Base-by-base conservation (phyloP, 2,329 filamentous ascomycete genomes). In the Zasmidium cellare region DNA sequence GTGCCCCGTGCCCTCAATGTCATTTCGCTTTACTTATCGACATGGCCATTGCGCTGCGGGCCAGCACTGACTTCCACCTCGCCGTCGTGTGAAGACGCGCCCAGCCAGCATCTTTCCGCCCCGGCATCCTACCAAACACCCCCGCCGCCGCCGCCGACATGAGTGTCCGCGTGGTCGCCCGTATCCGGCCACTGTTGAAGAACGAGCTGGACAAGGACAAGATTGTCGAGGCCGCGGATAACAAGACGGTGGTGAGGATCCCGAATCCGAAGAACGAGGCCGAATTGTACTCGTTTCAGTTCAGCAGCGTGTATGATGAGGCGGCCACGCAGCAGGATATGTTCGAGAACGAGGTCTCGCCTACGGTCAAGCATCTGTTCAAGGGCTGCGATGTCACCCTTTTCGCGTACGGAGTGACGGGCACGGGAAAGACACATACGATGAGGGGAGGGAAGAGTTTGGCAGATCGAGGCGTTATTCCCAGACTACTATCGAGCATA, bases 371-470 rank as follows among this genome's bases (percentile, higher is more conserved):
- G 74, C 89, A 94, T 55, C 85, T 97, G 9, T 97, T 97, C 77
- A 87, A 97, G 72, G 94, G 94, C 55, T 99, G 96, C 83, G 99
- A 99, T 84, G 94, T 99, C 59, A 99, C 94, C 2, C 85, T 99
- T 41, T 81, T 99, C 69, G 94, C 94, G 45, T 99, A 99, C 71
- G 94, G 94, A 65, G 94, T 99, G 78, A 99, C 94, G 18, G 96
- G 94, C 54, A 92, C 94, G 5, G 94, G 94, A 67, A 99, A 99
- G 78, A 97, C 94, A 3, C 97, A 96, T 72, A 99, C 94, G 0
- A 99, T 99, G 94, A 59, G 65, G 64, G 74, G 65, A 65, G 67
- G 61, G 84, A 90, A 59, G 84, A 82, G 62, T 87, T 86, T 55
- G 88, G 88, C 72, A 20, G 70, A 67, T 88, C 75, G 94, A 55